These are phyloP conservation scores for Hymenoscyphus fructigenus DNA, from an alignment of 2,329 filamentous ascomycete species.

Conservation along the genomic window DNA sequence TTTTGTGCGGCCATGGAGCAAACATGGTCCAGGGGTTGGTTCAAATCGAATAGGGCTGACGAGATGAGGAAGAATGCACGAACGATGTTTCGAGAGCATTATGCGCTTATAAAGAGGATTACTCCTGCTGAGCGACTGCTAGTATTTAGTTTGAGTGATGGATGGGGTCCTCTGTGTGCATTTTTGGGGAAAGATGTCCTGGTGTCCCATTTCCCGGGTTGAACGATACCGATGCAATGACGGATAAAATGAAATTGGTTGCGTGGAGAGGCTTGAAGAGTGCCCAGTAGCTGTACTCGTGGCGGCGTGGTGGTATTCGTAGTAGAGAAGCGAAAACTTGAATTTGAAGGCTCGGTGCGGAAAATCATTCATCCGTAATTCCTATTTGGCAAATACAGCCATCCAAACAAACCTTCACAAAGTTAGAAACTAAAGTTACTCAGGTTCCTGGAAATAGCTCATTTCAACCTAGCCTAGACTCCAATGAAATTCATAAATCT, in stretches of 20 bases:
- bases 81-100: constrained; percentile 5
- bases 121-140: constrained; percentile 2
- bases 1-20: constrained; percentile 1
- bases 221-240: constrained; percentile 6
- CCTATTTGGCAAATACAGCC: too few relatives aligned
- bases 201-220: background rate
- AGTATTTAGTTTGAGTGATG: constrained; percentile 6
- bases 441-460: too few relatives aligned
- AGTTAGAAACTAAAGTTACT: too few relatives aligned
- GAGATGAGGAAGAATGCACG: constrained; percentile 9
- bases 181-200: constrained; percentile 4
- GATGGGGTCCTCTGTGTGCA: constrained; percentile 8
- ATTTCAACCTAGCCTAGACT: too few relatives aligned
- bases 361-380: too few relatives aligned
- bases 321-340: too few relatives aligned
- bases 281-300: too few relatives aligned
- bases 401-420: too few relatives aligned
- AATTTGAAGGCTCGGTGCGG: too few relatives aligned
- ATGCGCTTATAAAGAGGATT: constrained; percentile 7
- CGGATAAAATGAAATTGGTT: constrained; percentile 3
- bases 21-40: constrained; percentile 5
- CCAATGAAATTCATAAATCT: too few relatives aligned
- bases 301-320: too few relatives aligned
- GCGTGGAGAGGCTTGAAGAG: background rate
- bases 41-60: background rate